phyloP scores from a whole-genome alignment of 1,284 basidiomycete species.

The Boletus subluridellus region DNA sequence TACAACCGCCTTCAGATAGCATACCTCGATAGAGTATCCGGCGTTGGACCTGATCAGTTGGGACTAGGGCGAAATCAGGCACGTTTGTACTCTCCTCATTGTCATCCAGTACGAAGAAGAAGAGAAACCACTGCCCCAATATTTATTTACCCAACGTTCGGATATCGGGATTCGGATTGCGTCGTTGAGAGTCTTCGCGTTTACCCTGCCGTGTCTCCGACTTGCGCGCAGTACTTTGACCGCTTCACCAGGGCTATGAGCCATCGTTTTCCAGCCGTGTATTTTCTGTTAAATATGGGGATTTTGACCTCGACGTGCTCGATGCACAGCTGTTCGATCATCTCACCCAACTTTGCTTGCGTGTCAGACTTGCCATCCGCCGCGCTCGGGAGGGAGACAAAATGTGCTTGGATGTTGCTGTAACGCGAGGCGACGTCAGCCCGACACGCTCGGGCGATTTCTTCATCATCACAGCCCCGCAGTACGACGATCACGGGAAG shows the following conservation, averaged over 20 bases:
- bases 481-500: conserved; percentile 4
- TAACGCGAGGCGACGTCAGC: background rate
- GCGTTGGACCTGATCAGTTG: background rate
- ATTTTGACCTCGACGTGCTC: too few species aligned
- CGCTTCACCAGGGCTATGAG: background rate
- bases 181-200: background rate
- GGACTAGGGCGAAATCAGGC: too few species aligned
- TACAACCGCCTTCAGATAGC: too few species aligned
- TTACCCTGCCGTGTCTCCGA: background rate
- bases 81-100: background rate
- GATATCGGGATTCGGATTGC: background rate
- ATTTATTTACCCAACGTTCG: too few species aligned
- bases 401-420: background rate
- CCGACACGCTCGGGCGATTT: background rate
- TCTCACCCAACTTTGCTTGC: background rate
- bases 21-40: too few species aligned
- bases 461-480: background rate
- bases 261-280: background rate
- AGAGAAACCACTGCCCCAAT: background rate
- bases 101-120: background rate
- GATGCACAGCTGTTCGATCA: too few species aligned
- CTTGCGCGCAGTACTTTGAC: background rate
- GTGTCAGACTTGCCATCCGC: background rate
- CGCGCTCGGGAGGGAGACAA: background rate
- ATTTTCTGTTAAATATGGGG: too few species aligned